Conservation (phyloP, 176 grass and related monocot species). For the Aegilops longissima region DNA sequence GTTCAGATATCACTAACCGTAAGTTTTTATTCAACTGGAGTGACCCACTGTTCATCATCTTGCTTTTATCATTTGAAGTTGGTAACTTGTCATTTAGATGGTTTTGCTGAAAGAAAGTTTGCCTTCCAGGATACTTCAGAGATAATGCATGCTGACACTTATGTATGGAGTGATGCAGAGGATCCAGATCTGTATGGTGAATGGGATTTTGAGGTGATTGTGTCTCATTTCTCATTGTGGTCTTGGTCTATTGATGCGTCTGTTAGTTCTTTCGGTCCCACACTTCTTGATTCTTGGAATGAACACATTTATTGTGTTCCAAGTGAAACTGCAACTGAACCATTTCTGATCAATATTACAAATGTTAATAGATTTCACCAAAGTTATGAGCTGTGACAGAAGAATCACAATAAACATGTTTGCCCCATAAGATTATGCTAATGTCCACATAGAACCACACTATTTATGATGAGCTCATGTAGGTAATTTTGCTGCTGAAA, state of each 20-base stretch:
- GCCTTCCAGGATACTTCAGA: conserved; percentile 53
- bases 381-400: background rate
- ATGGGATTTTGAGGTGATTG: conserved; percentile 95
- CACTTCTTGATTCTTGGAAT: background rate
- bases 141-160: conserved; percentile 68
- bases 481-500: background rate
- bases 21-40: conserved; percentile 27
- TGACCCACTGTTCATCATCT: background rate
- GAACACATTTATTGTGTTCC: background rate
- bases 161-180: conserved; percentile 71
- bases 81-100: background rate
- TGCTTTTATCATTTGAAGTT: background rate
- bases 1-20: conserved; percentile 80
- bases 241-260: background rate
- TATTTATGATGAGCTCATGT: background rate
- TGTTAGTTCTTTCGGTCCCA: background rate
- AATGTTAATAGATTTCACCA: background rate
- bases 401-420: background rate
- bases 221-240: background rate
- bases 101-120: conserved; percentile 21
- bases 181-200: conserved; percentile 82
- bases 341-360: background rate
- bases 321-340: background rate
- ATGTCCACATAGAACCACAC: background rate
- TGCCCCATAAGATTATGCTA: background rate